Evolutionary conservation across 1,139 yeast species (phyloP).

Genomic region (Blastobotrys proliferans): DNA sequence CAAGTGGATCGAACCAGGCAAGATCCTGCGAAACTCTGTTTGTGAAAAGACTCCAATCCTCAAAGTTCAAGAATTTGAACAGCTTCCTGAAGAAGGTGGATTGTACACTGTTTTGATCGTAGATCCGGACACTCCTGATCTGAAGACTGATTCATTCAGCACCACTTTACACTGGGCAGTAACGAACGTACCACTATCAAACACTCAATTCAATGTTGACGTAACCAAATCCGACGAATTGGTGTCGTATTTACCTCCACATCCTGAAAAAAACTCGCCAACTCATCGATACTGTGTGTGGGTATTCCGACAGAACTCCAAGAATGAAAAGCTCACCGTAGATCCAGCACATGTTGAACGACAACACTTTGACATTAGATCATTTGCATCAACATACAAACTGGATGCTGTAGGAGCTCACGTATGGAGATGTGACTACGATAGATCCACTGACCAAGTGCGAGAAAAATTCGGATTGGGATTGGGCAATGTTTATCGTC

Average conservation of each 20-base stretch:
- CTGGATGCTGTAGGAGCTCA: conserved; percentile 85
- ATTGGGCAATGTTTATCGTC: conserved; percentile 58
- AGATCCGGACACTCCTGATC: conserved; percentile 89
- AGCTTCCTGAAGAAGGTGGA: conserved; percentile 39
- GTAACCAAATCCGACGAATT: conserved; percentile 46
- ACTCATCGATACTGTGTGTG: conserved; percentile 82
- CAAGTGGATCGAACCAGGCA: conserved; percentile 78
- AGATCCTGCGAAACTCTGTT: conserved; percentile 63
- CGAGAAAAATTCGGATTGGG: conserved; percentile 71
- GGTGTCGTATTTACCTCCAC: conserved; percentile 71
- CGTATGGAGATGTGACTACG: conserved; percentile 85
- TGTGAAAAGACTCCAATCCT: conserved; percentile 73
- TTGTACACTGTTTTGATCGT: conserved; percentile 75
- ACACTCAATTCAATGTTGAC: conserved; percentile 57
- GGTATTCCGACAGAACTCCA: conserved; percentile 73
- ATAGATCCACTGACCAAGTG: conserved; percentile 63
- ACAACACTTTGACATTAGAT: conserved; percentile 65
- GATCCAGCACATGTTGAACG: conserved; percentile 26
- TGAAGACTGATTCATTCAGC: conserved; percentile 59
- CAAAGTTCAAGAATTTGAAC: conserved; percentile 69
- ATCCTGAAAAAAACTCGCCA: conserved; percentile 84
- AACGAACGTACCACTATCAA: conserved; percentile 58
- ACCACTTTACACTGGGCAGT: conserved; percentile 81
- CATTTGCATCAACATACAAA: conserved; percentile 51
- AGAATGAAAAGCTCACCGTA: conserved; percentile 12